A percentile compares a stretch with the other conserved stretches of the same genome.
These are phyloP conservation scores for Pythium aristosporum DNA, from an alignment of 352 stramenopile genomes.

Conservation along the genomic window DNA sequence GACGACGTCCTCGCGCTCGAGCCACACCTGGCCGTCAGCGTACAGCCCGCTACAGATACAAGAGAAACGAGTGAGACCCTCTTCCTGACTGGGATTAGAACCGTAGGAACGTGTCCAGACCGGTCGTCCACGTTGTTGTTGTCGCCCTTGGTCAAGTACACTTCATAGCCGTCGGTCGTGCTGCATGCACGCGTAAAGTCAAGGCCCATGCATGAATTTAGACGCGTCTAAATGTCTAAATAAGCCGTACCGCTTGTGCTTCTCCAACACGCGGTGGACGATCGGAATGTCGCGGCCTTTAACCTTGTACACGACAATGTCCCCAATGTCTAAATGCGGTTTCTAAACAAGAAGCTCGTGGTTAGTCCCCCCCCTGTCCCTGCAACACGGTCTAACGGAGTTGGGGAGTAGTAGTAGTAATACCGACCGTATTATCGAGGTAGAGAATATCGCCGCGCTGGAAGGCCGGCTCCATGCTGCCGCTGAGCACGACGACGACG, in stretches of 20 bases:
- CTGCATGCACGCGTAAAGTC: conserved; percentile 16
- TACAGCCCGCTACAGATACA: conserved; percentile 92
- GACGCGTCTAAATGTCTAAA: conserved; percentile 11
- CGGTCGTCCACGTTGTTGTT: conserved; percentile 99
- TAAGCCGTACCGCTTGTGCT: conserved; percentile 91
- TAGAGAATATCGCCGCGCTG: conserved; percentile 99
- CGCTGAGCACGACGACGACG: conserved; percentile 98
- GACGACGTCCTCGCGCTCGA: conserved; percentile 98
- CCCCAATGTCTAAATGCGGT: conserved; percentile 76
- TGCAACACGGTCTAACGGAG: not conserved
- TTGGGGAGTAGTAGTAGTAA: not conserved
- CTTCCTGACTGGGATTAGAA: not conserved
- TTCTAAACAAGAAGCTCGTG: conserved; percentile 39
- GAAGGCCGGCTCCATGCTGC: conserved; percentile 99
- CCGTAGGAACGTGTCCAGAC: conserved; percentile 24
- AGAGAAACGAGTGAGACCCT: not conserved
- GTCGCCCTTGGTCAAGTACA: conserved; percentile 99
- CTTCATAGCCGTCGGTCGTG: conserved; percentile 83
- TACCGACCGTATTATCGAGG: conserved; percentile 92
- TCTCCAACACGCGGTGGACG: conserved; percentile 97
- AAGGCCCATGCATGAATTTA: conserved; percentile 8
- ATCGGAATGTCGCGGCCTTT: conserved; percentile 99
- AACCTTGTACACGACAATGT: conserved; percentile 97
- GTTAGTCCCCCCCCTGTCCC: not conserved
- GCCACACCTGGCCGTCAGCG: conserved; percentile 96